Conservation (phyloP, 2,329 filamentous ascomycete species). For the Pleochaeta shiraiana region DNA sequence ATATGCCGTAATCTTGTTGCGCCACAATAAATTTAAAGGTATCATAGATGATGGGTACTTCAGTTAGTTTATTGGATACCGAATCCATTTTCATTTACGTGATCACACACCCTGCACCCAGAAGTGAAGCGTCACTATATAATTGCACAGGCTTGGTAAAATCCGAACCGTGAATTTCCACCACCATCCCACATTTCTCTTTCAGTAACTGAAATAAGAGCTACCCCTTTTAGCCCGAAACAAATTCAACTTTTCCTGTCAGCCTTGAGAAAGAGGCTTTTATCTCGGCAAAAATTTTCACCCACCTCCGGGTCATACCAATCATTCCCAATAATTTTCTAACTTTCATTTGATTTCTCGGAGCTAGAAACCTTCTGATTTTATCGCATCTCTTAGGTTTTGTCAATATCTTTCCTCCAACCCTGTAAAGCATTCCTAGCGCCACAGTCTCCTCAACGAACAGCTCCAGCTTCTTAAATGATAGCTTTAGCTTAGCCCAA, state of each 20-base stretch:
- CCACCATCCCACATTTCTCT: not conserved
- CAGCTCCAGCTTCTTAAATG: not conserved
- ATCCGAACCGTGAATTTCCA: not conserved
- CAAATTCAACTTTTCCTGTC: not conserved
- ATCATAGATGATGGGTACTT: slow-evolving; percentile 3
- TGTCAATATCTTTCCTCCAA: not conserved
- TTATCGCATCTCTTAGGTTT: not conserved
- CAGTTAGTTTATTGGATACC: not conserved
- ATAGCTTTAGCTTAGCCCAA: not conserved
- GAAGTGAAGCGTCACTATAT: not conserved
- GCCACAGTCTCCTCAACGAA: not conserved
- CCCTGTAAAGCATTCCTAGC: not conserved
- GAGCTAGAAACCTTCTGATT: not conserved
- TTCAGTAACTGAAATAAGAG: not conserved
- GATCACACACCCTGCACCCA: not conserved
- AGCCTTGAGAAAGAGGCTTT: not conserved
- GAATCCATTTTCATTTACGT: not conserved
- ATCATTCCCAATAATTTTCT: not conserved
- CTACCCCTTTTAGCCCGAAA: not conserved
- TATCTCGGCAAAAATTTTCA: not conserved
- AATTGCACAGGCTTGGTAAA: not conserved
- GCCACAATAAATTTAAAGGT: not conserved
- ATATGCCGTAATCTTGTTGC: not conserved
- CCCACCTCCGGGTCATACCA: too few relatives aligned
- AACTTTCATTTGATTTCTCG: not conserved